Conservation (phyloP, 192 early-diverging fungal genomes). For the Backusella westeae region DNA sequence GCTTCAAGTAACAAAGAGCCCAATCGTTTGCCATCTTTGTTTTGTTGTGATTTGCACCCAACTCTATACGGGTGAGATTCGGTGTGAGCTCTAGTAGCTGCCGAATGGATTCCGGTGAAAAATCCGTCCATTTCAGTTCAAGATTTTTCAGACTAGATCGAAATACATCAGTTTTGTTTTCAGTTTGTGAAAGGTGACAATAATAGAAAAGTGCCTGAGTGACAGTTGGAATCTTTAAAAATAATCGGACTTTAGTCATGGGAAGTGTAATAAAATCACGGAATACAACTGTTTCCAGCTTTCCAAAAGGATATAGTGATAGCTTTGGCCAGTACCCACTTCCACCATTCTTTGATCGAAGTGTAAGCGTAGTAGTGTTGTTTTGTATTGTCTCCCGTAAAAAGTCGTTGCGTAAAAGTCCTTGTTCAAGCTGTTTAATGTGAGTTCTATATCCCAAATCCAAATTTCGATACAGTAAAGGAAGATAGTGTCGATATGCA, state of each 20-base stretch:
- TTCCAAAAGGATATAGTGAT: background rate
- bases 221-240: background rate
- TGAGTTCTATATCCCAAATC: constrained; percentile 10
- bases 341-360: background rate
- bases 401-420: background rate
- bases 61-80: background rate
- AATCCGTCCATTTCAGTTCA: constrained; percentile 10
- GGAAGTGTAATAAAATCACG: constrained; percentile 6
- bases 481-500: background rate
- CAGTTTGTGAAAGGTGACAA: background rate
- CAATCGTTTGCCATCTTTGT: background rate
- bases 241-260: background rate
- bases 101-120: constrained; percentile 1
- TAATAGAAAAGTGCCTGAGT: background rate
- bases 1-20: background rate
- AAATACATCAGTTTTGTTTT: background rate
- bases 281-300: background rate
- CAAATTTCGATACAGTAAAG: constrained; percentile 10
- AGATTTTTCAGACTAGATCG: background rate
- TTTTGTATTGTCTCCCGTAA: background rate
- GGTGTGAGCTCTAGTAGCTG: constrained; percentile 1
- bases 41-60: constrained; percentile 19
- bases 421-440: constrained; percentile 5
- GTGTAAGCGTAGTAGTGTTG: constrained; percentile 2
- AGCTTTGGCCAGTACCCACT: background rate